Conservation (phyloP, 177 flowering plant species). For the Vitis hybrid region DNA sequence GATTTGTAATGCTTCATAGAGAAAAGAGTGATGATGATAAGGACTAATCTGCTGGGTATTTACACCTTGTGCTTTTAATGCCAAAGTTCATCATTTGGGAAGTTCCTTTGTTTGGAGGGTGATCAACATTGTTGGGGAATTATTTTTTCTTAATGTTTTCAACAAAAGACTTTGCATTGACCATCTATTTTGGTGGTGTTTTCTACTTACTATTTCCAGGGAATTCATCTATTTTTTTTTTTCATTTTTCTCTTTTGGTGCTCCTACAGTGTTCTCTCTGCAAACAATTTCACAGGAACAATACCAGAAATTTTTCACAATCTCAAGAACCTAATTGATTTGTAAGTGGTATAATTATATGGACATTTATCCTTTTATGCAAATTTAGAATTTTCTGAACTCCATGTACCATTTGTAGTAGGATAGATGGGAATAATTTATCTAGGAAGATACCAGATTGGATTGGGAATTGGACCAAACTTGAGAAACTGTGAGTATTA, state of each 20-base stretch:
- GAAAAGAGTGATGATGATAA: no score
- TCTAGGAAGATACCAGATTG: conserved; percentile 74
- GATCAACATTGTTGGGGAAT: no score
- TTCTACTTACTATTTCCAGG: no score
- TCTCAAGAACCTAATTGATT: conserved; percentile 57
- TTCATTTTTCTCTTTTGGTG: no score
- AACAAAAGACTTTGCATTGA: no score
- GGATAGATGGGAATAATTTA: conserved; percentile 68
- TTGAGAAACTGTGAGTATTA: conserved; percentile 57
- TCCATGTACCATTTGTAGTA: conserved; percentile 48
- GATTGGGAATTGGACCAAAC: conserved; percentile 72
- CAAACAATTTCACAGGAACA: conserved; percentile 69
- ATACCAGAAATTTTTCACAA: conserved; percentile 60
- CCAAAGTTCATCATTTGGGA: no score
- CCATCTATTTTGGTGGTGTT: background rate
- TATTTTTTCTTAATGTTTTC: no score
- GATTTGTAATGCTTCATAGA: no score
- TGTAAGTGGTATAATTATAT: conserved; percentile 50
- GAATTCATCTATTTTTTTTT: no score
- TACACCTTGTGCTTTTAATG: no score
- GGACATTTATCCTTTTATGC: background rate
- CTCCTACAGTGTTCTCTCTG: conserved; percentile 56
- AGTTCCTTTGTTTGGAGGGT: no score
- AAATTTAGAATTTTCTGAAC: background rate
- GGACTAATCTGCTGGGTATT: no score